Conservation (phyloP, 2,329 filamentous ascomycete genomes). For the Dothidotthia symphoricarpi region DNA sequence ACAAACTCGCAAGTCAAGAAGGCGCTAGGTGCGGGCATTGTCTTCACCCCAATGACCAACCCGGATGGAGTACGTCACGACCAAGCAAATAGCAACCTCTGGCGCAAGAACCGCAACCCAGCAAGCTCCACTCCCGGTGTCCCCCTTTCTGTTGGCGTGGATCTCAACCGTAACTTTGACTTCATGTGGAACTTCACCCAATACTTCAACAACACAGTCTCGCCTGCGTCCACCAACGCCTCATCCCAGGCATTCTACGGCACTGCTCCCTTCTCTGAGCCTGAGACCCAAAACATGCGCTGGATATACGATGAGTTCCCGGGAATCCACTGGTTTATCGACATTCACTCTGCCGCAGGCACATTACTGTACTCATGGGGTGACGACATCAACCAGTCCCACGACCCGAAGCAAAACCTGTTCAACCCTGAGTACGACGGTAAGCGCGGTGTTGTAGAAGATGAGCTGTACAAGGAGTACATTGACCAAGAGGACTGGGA, state of each 20-base stretch:
- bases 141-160: conserved; percentile 25
- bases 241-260: conserved; percentile 53
- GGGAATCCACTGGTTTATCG: conserved; percentile 57
- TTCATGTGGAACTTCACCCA: conserved; percentile 56
- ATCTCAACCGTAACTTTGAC: conserved; percentile 47
- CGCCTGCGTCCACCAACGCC: conserved; percentile 45
- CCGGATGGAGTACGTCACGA: conserved; percentile 34
- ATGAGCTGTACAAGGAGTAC: conserved; percentile 53
- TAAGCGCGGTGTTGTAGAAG: conserved; percentile 49
- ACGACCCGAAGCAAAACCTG: conserved; percentile 51
- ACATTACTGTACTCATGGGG: conserved; percentile 60
- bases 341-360: conserved; percentile 57
- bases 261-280: conserved; percentile 54
- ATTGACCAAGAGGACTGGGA: conserved; percentile 37
- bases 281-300: conserved; percentile 55
- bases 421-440: conserved; percentile 54
- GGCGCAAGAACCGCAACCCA: conserved; percentile 46
- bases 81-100: conserved; percentile 31
- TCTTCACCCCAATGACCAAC: conserved; percentile 45
- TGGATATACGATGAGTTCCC: conserved; percentile 54
- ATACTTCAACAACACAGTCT: conserved; percentile 45
- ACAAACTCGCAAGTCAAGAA: conserved; percentile 53
- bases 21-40: conserved; percentile 54
- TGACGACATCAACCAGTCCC: conserved; percentile 54
- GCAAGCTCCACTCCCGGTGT: conserved; percentile 12